phyloP scores from a whole-genome alignment of 1,284 basidiomycete genomes.

The Volvariella volvacea region DNA sequence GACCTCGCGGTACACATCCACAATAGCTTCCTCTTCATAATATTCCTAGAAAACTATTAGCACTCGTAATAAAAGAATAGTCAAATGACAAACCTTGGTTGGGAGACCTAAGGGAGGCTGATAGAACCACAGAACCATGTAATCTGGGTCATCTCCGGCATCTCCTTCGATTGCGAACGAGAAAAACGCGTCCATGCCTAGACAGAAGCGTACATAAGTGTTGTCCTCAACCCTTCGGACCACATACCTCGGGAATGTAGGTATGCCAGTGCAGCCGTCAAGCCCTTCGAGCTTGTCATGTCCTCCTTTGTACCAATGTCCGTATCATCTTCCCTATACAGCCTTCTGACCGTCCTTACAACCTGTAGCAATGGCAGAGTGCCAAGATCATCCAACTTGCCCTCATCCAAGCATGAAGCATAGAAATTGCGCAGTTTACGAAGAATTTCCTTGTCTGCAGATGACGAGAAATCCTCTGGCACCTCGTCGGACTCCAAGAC shows the following conservation, averaged over 20 bases:
- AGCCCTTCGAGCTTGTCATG: conserved; percentile 26
- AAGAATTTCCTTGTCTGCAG: conserved; percentile 65
- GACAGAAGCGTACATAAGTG: conserved; percentile 5
- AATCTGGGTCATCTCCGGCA: conserved; percentile 82
- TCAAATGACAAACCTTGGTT: conserved; percentile 54
- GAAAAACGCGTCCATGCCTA: conserved; percentile 78
- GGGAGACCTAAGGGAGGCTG: conserved; percentile 85
- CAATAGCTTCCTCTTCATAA: conserved; percentile 74
- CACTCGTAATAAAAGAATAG: neutral
- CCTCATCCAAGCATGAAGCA: conserved; percentile 77
- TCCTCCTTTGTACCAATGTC: conserved; percentile 19
- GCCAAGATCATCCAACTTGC: conserved; percentile 57
- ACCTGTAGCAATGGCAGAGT: conserved; percentile 54
- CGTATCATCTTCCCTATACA: conserved; percentile 49
- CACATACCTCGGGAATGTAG: conserved; percentile 75
- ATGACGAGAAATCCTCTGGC: conserved; percentile 11
- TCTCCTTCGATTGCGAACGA: conserved; percentile 82
- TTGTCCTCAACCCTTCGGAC: neutral
- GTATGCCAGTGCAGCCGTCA: conserved; percentile 82
- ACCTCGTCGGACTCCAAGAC: conserved; percentile 37
- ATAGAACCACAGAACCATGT: conserved; percentile 81
- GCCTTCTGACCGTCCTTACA: conserved; percentile 45
- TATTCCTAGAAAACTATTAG: conserved; percentile 58
- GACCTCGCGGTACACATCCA: conserved; percentile 67
- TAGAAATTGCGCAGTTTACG: conserved; percentile 80